A percentile compares a stretch with the other conserved stretches of the same genome.
phyloP scores from a whole-genome alignment of 768 basidiomycete species.

The Chalciporus piperatus region DNA sequence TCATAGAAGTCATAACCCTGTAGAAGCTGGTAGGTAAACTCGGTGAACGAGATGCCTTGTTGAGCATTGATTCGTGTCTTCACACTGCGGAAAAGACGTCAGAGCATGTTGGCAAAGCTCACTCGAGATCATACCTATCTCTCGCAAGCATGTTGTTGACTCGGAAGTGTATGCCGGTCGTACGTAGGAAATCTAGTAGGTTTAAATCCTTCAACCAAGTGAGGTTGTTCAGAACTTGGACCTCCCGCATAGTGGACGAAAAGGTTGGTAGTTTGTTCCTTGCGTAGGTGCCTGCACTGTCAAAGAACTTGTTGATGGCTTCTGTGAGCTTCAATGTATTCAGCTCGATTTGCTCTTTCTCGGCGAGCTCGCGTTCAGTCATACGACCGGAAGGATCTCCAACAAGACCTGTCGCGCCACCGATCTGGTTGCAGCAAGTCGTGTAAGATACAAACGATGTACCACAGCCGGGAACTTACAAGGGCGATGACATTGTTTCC shows the following conservation, averaged over 20 bases:
- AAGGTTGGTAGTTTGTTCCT: slow-evolving; percentile 26
- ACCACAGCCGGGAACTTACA: slow-evolving; percentile 44
- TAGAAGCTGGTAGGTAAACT: slow-evolving; percentile 95
- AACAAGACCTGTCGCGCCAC: slow-evolving; percentile 93
- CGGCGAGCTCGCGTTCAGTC: slow-evolving; percentile 73
- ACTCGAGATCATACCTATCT: slow-evolving; percentile 63
- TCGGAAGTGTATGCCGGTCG: slow-evolving; percentile 73
- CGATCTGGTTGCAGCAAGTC: slow-evolving; percentile 58
- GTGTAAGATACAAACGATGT: neutral
- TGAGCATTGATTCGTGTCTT: slow-evolving; percentile 74
- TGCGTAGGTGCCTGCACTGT: slow-evolving; percentile 62
- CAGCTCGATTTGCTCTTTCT: slow-evolving; percentile 51
- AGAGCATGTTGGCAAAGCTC: neutral
- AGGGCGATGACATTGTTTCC: slow-evolving; percentile 84
- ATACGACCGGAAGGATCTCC: slow-evolving; percentile 94
- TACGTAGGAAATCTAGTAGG: slow-evolving; percentile 81
- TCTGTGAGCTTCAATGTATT: slow-evolving; percentile 65
- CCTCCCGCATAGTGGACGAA: slow-evolving; percentile 12
- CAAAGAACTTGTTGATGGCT: slow-evolving; percentile 73
- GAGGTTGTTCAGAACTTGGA: slow-evolving; percentile 61
- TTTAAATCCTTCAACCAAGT: slow-evolving; percentile 75
- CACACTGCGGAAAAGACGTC: slow-evolving; percentile 51
- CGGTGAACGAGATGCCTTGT: slow-evolving; percentile 95
- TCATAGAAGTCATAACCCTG: slow-evolving; percentile 95
- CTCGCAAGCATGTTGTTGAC: slow-evolving; percentile 88